Evolutionary conservation across 164 flowering plant genomes (phyloP).

Genomic region (Malania oleifera): DNA sequence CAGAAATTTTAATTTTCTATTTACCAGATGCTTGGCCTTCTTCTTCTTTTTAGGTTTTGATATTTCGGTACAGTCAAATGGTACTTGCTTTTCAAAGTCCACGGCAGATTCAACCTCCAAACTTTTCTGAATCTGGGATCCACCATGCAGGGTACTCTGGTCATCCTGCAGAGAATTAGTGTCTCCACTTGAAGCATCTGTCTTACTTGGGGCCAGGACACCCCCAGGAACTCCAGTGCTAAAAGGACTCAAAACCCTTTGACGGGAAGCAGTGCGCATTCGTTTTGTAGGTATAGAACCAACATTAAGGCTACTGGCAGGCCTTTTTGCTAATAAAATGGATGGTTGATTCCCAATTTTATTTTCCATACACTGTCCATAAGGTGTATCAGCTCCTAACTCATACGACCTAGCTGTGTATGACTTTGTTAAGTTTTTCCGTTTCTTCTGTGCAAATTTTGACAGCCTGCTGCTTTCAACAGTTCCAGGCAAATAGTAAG

Average conservation of each 20-base stretch:
- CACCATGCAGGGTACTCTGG: constrained; percentile 70
- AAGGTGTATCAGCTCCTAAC: constrained; percentile 41
- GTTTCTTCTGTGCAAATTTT: constrained; percentile 50
- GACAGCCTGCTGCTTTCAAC: constrained; percentile 52
- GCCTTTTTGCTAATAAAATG: constrained; percentile 53
- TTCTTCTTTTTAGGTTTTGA: constrained; percentile 84
- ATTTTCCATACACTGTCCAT: constrained; percentile 40
- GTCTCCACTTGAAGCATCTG: constrained; percentile 97
- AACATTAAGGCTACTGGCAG: constrained; percentile 50
- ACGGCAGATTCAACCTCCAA: constrained; percentile 77
- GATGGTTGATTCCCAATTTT: constrained; percentile 41
- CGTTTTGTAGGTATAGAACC: constrained; percentile 86
- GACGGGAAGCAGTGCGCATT: constrained; percentile 89
- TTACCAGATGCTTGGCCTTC: constrained; percentile 70
- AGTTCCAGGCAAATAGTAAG: constrained; percentile 49
- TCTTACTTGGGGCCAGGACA: constrained; percentile 40
- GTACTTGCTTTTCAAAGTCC: constrained; percentile 58
- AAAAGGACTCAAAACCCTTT: constrained; percentile 65
- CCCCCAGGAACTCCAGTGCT: constrained; percentile 41
- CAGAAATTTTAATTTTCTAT: constrained; percentile 15
- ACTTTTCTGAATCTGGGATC: constrained; percentile 48
- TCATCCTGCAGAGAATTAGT: constrained; percentile 96
- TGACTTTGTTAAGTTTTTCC: constrained; percentile 41
- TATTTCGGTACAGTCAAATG: constrained; percentile 61
- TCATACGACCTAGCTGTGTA: constrained; percentile 49